Evolutionary conservation across 148 eudicot species (phyloP).

Genomic region (Dianthus caryophyllus): DNA sequence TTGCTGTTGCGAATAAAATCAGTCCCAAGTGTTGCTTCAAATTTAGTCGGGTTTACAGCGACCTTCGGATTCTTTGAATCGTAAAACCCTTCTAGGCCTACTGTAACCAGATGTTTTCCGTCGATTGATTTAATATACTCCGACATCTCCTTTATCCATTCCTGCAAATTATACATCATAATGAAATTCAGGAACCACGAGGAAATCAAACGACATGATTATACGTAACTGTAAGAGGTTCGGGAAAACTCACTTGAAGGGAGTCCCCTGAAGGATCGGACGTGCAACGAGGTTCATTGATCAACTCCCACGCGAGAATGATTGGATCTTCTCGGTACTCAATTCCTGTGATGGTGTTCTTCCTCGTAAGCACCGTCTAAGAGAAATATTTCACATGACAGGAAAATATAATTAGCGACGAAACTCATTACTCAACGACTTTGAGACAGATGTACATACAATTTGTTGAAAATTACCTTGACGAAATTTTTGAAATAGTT

Average conservation of each 20-base stretch:
- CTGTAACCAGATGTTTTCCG: constrained; percentile 68
- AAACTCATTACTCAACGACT: not conserved
- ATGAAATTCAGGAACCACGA: not conserved
- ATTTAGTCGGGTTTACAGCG: constrained; percentile 61
- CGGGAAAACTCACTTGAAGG: constrained; percentile 57
- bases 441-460: too few species aligned
- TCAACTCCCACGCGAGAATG: constrained; percentile 90
- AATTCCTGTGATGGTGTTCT: constrained; percentile 74
- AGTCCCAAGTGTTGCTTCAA: constrained; percentile 74
- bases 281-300: constrained; percentile 93
- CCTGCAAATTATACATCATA: constrained; percentile 43
- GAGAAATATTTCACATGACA: not conserved
- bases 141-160: constrained; percentile 96
- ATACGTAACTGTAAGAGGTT: not conserved
- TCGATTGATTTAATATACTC: constrained; percentile 67
- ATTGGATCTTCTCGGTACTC: constrained; percentile 89
- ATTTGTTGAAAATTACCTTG: constrained; percentile 66
- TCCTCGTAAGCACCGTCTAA: constrained; percentile 87
- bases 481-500: constrained; percentile 73
- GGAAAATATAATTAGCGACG: not conserved
- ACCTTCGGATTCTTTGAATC: constrained; percentile 60
- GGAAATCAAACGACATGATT: not conserved
- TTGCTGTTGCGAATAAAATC: constrained; percentile 82
- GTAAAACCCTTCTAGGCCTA: constrained; percentile 91
- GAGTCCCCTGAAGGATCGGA: constrained; percentile 84